Evolutionary conservation across 805 yeast species (phyloP), one percentile per base, ranked within the genome.

Genomic region (Nakazawaea siamensis): DNA sequence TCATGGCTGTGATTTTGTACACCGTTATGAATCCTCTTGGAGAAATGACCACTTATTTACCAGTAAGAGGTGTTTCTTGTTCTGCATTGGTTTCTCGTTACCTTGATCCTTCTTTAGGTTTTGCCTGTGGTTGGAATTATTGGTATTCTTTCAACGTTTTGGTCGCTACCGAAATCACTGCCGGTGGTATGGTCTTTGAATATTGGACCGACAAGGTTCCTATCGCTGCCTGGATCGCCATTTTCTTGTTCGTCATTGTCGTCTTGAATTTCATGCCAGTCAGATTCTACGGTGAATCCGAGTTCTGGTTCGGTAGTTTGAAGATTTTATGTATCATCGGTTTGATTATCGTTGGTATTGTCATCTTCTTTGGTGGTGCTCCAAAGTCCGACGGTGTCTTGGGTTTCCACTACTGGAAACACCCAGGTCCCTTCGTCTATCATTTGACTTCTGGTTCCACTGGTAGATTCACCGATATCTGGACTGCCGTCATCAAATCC

Each of bases 281-380:
- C 29, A 59, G 64, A 39, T 66, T 58, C 45, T 61, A 54, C 39
- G 66, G 64, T 32, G 79, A 73, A 50, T 62, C 67, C 32, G 85
- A 76, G 47, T 82, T 75, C 53, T 80, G 80, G 79, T 67, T 76
- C 44, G 75, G 82, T 1, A 48, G 69, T 13, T 61, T 81, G 54
- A 82, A 81, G 53, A 73, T 82, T 23, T 42, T 80, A 34, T 69
- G 82, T 24, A 69, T 82, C 48, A 49, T 75, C 16, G 85, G 86
- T 15, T 60, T 78, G 42, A 73, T 78, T 38, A 54, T 78, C 25
- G 56, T 70, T 28, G 72, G 77, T 42, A 55, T 72, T 49, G 66
- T 73, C 26, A 70, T 76, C 41, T 73, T 76, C 44, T 71, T 76
- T 48, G 83, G 83, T 39, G 83, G 83, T 42, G 80, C 73, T 29